Evolutionary conservation across 768 basidiomycete species (phyloP), one percentile per base, ranked within the genome.

Genomic region (Hygrophorus pudorinus): DNA sequence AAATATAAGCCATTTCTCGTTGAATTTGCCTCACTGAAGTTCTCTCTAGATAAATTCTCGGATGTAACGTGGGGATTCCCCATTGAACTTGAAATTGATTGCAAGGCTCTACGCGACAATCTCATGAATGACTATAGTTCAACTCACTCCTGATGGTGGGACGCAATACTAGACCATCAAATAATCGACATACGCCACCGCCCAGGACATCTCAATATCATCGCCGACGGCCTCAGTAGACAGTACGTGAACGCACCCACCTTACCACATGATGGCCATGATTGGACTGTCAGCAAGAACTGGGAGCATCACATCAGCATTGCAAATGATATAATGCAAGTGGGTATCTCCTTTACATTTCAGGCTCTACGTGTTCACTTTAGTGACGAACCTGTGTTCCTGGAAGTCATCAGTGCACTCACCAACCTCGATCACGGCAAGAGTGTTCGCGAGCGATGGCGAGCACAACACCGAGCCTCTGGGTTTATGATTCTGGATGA

Each of bases 31-130:
- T n/a, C n/a, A n/a, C n/a, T n/a, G n/a, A n/a, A n/a, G n/a, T n/a
- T n/a, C n/a, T n/a, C n/a, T n/a, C n/a, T n/a, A n/a, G n/a, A n/a
- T n/a, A n/a, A n/a, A n/a, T n/a, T n/a, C n/a, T 42, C 52, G 1
- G 51, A 64, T 37, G 53, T 52, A 1, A 50, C 60, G 0, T 62
- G 49, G 38, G 58, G 61, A 0, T 63, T 52, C 28, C 63, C 59
- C 0, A 41, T 68, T 0, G 56, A 64, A 34, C 36, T 68, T 11
- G 57, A 62, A 41, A 68, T 62, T 0, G 65, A 68, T 48, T 66
- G 65, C 46, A 54, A 61, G 27, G 64, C 64, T 1, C 51, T 68
- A 1, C 38, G 58, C 4, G 62, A 66, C 40, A 33, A 58, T 1
- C 49, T 69, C 0, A 3, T 52, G 1, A 62, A 51, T 33, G 51